Percentiles rank a stretch among this genome's conserved stretches.
Evolutionary conservation across 768 basidiomycete species (phyloP).

Genomic region (Pilatotrama ljubarskyi): DNA sequence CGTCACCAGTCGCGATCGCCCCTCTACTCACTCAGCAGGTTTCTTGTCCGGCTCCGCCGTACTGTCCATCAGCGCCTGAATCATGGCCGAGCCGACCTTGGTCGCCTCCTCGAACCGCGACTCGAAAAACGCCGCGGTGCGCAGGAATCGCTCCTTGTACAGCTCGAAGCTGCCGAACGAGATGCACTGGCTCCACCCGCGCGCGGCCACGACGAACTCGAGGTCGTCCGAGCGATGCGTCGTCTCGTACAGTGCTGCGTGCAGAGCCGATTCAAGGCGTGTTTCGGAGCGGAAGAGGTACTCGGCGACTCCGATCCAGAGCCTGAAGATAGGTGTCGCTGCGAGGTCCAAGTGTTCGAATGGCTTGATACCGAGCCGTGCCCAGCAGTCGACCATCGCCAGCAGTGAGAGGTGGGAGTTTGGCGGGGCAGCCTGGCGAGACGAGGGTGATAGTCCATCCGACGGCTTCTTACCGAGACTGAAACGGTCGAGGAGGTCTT

Average conservation of each 20-base stretch:
- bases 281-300: conserved; percentile 79
- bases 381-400: conserved; percentile 99
- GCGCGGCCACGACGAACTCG: conserved; percentile 90
- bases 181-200: conserved; percentile 97
- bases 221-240: conserved; percentile 87
- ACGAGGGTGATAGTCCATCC: conserved; percentile 2
- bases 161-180: conserved; percentile 89
- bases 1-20: too few relatives aligned
- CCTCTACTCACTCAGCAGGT: background rate
- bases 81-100: conserved; percentile 83
- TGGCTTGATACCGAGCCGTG: conserved; percentile 80
- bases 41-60: conserved; percentile 11
- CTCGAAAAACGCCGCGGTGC: conserved; percentile 82
- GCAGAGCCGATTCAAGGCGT: conserved; percentile 67
- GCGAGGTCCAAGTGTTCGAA: conserved; percentile 91
- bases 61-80: conserved; percentile 78
- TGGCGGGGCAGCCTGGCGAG: conserved; percentile 34
- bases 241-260: conserved; percentile 72
- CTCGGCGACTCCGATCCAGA: conserved; percentile 97
- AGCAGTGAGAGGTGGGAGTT: conserved; percentile 94
- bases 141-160: conserved; percentile 77
- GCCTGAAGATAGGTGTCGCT: conserved; percentile 92
- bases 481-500: conserved; percentile 86
- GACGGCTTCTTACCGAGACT: conserved; percentile 58
- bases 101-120: conserved; percentile 85